These are phyloP conservation scores for Pterula multifida DNA, from an alignment of 1,284 basidiomycete genomes.

Conservation along the genomic window DNA sequence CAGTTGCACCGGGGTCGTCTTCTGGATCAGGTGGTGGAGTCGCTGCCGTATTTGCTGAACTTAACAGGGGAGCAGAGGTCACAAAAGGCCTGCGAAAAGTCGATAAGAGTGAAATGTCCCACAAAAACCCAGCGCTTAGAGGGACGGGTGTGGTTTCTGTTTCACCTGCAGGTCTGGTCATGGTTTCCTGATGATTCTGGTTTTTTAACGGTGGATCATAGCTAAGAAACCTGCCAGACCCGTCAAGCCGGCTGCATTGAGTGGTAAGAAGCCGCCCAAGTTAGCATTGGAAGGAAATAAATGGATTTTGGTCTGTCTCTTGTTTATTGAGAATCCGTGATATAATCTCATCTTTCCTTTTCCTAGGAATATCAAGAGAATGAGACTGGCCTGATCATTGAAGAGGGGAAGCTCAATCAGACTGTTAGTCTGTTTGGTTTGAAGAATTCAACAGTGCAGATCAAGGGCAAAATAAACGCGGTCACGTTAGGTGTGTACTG, in stretches of 20 bases:
- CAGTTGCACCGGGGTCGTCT: slow-evolving; percentile 26
- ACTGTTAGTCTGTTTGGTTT: slow-evolving; percentile 87
- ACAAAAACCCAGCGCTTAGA: slow-evolving; percentile 91
- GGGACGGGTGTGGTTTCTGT: slow-evolving; percentile 23
- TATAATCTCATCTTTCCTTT: background rate
- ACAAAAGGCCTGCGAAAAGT: slow-evolving; percentile 91
- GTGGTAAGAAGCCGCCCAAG: slow-evolving; percentile 88
- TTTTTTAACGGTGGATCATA: slow-evolving; percentile 9
- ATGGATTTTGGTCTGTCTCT: slow-evolving; percentile 74
- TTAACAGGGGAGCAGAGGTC: slow-evolving; percentile 86
- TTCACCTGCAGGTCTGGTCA: background rate
- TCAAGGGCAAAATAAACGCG: slow-evolving; percentile 95
- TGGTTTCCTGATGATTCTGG: background rate
- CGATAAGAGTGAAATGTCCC: slow-evolving; percentile 93
- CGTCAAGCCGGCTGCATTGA: slow-evolving; percentile 68
- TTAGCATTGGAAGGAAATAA: slow-evolving; percentile 87
- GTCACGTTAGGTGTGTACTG: slow-evolving; percentile 72
- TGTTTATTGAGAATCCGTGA: background rate
- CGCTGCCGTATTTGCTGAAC: slow-evolving; percentile 83
- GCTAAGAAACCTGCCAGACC: slow-evolving; percentile 65
- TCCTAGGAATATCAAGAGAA: slow-evolving; percentile 88
- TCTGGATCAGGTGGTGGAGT: slow-evolving; percentile 44
- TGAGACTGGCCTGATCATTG: slow-evolving; percentile 63
- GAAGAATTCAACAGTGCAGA: slow-evolving; percentile 78
- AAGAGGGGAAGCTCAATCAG: slow-evolving; percentile 74